Conservation (phyloP, 441 rosid species). For the Flueggea neowawraea region DNA sequence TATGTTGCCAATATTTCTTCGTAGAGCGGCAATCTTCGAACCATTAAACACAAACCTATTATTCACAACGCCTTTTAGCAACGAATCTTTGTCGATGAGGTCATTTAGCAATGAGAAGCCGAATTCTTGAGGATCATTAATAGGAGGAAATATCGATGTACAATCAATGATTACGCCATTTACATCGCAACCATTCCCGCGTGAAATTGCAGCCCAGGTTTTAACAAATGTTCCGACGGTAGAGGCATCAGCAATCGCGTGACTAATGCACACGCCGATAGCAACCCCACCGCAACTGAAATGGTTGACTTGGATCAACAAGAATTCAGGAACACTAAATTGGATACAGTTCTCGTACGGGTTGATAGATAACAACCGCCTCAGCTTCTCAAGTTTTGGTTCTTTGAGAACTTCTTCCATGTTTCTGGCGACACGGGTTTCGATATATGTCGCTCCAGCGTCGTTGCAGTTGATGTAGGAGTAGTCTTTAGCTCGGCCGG, state of each 20-base stretch:
- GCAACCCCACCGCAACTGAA: slow-evolving; percentile 33
- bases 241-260: slow-evolving; percentile 19
- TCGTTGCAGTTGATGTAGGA: slow-evolving; percentile 24
- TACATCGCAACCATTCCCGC: background rate
- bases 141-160: slow-evolving; percentile 18
- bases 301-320: slow-evolving; percentile 10
- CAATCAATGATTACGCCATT: slow-evolving; percentile 4
- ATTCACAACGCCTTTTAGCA: background rate
- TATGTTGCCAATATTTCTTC: slow-evolving; percentile 2
- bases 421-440: slow-evolving; percentile 9
- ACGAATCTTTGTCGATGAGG: background rate
- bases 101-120: background rate
- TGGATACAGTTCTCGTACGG: background rate
- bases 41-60: slow-evolving; percentile 30
- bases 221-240: slow-evolving; percentile 10
- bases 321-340: background rate
- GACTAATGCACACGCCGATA: slow-evolving; percentile 12
- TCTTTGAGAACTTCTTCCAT: slow-evolving; percentile 13
- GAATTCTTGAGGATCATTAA: background rate
- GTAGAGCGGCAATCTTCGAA: slow-evolving; percentile 13
- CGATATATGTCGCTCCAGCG: slow-evolving; percentile 14
- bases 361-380: slow-evolving; percentile 8
- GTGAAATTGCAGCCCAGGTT: slow-evolving; percentile 11
- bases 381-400: slow-evolving; percentile 1
- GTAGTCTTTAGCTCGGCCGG: slow-evolving; percentile 9